These are phyloP conservation scores for Tetrahymena borealis DNA, from an alignment of 73 alveolate species.

Conservation along the genomic window DNA sequence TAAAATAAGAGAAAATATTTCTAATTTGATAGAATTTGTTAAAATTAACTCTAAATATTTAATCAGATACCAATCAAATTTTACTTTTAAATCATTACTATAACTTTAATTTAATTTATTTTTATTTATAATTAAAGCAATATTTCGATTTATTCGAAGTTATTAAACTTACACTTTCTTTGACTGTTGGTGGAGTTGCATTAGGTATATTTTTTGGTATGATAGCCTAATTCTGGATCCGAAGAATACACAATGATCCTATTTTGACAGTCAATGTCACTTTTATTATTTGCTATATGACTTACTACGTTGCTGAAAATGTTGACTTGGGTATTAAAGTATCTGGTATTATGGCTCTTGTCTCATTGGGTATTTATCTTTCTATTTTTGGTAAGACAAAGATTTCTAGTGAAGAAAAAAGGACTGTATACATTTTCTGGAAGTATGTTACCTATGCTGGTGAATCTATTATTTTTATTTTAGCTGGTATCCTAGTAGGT, in stretches of 20 bases:
- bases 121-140: not conserved
- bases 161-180: not conserved
- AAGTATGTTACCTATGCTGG: conserved; percentile 32
- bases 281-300: conserved; percentile 44
- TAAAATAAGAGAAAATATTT: too few species aligned
- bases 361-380: conserved; percentile 55
- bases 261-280: conserved; percentile 51
- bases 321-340: conserved; percentile 37
- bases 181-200: conserved; percentile 51
- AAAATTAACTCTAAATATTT: too few species aligned
- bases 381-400: conserved; percentile 49
- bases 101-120: too few species aligned
- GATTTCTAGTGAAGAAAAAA: conserved; percentile 48
- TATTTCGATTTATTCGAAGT: not conserved
- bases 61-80: too few species aligned
- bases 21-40: too few species aligned
- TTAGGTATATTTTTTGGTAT: conserved; percentile 51
- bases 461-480: conserved; percentile 49
- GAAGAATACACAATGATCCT: conserved; percentile 54
- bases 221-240: conserved; percentile 42
- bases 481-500: conserved; percentile 58
- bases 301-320: conserved; percentile 49
- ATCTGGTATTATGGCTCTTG: conserved; percentile 58
- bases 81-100: too few species aligned
- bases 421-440: conserved; percentile 48